A percentile compares a stretch with the other conserved stretches of the same genome.
Conservation (phyloP, 495 filamentous ascomycete genomes). For the Talaromyces thailandensis region DNA sequence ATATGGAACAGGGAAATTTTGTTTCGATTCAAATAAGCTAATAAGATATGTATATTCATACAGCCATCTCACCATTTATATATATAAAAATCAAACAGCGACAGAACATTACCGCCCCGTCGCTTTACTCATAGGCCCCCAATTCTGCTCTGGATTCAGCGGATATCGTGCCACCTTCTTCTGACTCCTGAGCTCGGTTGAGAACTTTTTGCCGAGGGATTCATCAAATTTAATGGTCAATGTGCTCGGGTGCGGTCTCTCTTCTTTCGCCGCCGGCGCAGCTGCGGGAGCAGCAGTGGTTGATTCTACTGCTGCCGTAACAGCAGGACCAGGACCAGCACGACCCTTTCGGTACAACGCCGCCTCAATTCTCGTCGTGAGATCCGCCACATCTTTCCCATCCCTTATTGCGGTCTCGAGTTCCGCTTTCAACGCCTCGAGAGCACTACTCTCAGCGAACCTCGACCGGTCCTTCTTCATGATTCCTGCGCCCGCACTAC, state of each 20-base stretch:
- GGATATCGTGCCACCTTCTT: slow-evolving; percentile 75
- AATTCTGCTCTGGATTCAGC: slow-evolving; percentile 78
- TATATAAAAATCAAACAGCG: not conserved
- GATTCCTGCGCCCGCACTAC: slow-evolving; percentile 61
- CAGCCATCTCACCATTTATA: not conserved
- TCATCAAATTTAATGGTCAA: slow-evolving; percentile 76
- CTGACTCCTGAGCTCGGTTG: slow-evolving; percentile 17
- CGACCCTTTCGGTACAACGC: slow-evolving; percentile 32
- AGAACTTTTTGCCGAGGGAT: slow-evolving; percentile 58
- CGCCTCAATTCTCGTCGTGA: slow-evolving; percentile 38
- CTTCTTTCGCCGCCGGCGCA: slow-evolving; percentile 20
- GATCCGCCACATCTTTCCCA: slow-evolving; percentile 24
- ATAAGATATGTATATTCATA: not conserved
- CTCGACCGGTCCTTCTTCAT: slow-evolving; percentile 34
- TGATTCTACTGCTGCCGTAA: not conserved
- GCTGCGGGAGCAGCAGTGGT: slow-evolving; percentile 8
- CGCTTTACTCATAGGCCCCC: slow-evolving; percentile 83
- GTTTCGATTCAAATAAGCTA: too few relatives aligned
- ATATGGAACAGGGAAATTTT: too few relatives aligned
- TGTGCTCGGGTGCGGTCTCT: slow-evolving; percentile 20
- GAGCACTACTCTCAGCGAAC: slow-evolving; percentile 12
- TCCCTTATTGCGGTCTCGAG: slow-evolving; percentile 23
- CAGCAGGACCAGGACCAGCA: not conserved
- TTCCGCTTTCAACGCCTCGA: slow-evolving; percentile 26
- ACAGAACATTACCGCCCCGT: slow-evolving; percentile 7